Percentiles rank a stretch among this genome's conserved stretches.
Conservation (phyloP, 148 eudicot species). For the Fallopia convolvulus region DNA sequence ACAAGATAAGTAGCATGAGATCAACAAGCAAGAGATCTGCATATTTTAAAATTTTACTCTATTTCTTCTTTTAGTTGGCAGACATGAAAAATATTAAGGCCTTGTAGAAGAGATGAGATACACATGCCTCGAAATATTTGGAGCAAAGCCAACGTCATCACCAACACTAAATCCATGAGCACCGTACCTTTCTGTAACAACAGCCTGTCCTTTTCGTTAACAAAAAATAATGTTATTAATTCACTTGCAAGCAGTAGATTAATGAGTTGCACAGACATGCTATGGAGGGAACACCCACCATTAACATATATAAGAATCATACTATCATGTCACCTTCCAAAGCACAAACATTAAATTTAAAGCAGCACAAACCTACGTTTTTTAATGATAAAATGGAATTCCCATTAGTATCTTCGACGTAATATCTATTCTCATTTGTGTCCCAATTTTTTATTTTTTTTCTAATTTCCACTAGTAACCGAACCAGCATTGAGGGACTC, state of each 20-base stretch:
- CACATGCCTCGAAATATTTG: conserved; percentile 73
- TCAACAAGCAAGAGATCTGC: background rate
- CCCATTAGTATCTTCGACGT: too few species aligned
- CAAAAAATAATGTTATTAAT: conserved; percentile 1
- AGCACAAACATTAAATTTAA: background rate
- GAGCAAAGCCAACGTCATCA: conserved; percentile 97
- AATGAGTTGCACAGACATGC: background rate
- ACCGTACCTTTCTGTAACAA: conserved; percentile 73
- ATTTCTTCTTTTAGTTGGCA: background rate
- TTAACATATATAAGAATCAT: background rate
- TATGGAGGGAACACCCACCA: background rate
- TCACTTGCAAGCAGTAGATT: background rate
- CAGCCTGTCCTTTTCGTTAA: conserved; percentile 65
- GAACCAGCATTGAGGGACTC: too few species aligned
- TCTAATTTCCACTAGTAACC: too few species aligned
- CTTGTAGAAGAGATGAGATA: conserved; percentile 10
- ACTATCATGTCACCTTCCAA: background rate
- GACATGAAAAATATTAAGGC: conserved; percentile 1
- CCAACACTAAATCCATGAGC: conserved; percentile 77
- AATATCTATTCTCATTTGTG: too few species aligned
- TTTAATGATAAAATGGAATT: background rate
- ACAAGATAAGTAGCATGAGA: conserved; percentile 13
- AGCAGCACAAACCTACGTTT: background rate
- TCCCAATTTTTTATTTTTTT: too few species aligned
- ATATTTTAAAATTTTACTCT: background rate